Base-by-base conservation (phyloP, 2,329 filamentous ascomycete species). In the Harringtonia lauricola region DNA sequence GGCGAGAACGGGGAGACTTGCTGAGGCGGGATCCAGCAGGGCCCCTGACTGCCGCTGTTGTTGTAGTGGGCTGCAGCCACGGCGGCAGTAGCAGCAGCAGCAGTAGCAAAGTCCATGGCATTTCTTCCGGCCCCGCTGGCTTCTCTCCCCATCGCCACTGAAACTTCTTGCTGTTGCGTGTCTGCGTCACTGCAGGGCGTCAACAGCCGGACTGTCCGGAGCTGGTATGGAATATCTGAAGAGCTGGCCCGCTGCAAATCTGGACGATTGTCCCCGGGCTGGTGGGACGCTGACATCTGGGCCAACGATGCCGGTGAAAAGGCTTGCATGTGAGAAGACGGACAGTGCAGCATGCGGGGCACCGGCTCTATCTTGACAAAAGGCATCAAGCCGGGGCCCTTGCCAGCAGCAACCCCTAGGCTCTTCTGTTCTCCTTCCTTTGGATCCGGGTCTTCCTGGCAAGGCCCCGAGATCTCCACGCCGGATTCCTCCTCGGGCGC, bases 101-200 rank as follows among this genome's bases (percentile, higher is more conserved):
- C 36, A 9, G 38, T 19, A 45, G 56, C n/a, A 41, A 59, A 57
- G 42, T 59, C 57, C 44, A 63, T 61, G 26, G 47, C 44, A 30
- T n/a, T n/a, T n/a, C n/a, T n/a, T 54, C 29, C n/a, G 24, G 13
- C 22, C 24, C 6, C 17, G 22, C 5, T 18, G 22, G 10, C 2
- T 13, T 13, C 38, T 30, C 24, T 17, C 15, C 14, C 38, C 3
- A n/a, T 62, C 59, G 48, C 48, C 52, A 8, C 15, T 31, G 30
- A 8, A 13, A 14, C 49, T 45, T 37, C 2, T 63, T 59, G 37
- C 58, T 65, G 22, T 59, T 54, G 10, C 17, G 35, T 24, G 54
- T 75, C 72, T 5, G 54, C 58, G 44, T 77, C 73, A 57, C 71
- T 75, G 57, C 65, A 70, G 2, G 73, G 73, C 0, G 73, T 76